Evolutionary conservation across 257 asterid species (phyloP).

Genomic region (Ehretia macrophylla): DNA sequence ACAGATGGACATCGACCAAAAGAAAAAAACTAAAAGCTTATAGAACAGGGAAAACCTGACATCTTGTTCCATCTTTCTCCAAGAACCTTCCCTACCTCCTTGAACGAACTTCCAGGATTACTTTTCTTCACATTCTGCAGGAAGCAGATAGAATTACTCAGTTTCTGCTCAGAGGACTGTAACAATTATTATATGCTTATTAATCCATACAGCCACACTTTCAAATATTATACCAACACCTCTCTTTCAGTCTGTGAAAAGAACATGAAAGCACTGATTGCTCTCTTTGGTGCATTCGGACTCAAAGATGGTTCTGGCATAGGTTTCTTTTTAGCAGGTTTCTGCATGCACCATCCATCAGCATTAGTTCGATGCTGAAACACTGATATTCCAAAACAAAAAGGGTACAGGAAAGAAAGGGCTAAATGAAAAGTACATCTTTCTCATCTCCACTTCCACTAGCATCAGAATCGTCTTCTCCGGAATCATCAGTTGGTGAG

Average conservation of each 20-base stretch:
- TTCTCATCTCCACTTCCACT: conserved; percentile 56
- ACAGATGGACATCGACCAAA: too few relatives aligned
- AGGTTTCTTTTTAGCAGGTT: conserved; percentile 48
- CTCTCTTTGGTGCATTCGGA: conserved; percentile 93
- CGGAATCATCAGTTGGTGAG: conserved; percentile 96
- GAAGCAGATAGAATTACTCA: conserved; percentile 2
- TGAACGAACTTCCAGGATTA: conserved; percentile 71
- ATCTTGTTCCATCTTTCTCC: conserved; percentile 89
- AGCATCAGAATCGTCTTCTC: conserved; percentile 75
- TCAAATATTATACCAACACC: conserved; percentile 31
- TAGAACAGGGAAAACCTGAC: conserved; percentile 45
- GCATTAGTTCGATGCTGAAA: conserved; percentile 17
- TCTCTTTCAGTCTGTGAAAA: conserved; percentile 83
- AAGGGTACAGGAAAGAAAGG: not conserved
- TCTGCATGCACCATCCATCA: conserved; percentile 33
- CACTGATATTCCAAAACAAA: not conserved
- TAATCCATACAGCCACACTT: not conserved
- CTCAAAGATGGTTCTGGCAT: conserved; percentile 66
- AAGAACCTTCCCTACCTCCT: conserved; percentile 64
- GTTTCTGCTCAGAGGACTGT: not conserved
- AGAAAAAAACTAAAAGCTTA: not conserved
- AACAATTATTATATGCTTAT: not conserved
- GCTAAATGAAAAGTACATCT: conserved; percentile 39
- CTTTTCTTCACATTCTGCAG: conserved; percentile 67
- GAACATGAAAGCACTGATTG: conserved; percentile 80